Evolutionary conservation across 2,329 filamentous ascomycete species (phyloP), one percentile per base, ranked within the genome.

Genomic region (Pyricularia sp.): DNA sequence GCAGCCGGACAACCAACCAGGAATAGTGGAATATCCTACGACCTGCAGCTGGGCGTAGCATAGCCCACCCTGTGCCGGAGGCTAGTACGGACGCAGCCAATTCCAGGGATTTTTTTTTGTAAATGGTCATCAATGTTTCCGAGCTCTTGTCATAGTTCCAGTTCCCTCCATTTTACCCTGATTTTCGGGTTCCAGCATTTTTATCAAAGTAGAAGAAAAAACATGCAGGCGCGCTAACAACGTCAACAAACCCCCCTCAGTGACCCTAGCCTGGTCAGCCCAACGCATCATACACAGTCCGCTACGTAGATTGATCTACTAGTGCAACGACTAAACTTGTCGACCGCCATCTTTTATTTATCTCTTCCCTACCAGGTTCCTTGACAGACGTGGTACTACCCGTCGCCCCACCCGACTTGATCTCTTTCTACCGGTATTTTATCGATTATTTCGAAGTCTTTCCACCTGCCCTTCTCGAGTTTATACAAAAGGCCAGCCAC

Each of bases 211-310:
- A 49, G 40, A 49, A 35, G 10, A 49, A 19, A 35, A 49, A 49
- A 7, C 40, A 49, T 19, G 40, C 40, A 49, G 40, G 40, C 40
- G 40, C 40, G 40, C 40, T 49, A 49, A 49, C 40, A 49, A 49
- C 40, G 40, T 49, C 40, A 49, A 49, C 40, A 49, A 49, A 49
- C 40, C 40, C 40, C 40, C 40, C 7, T n/a, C 40, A 49, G 40
- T 40, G 31, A 26, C 30, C n/a, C 60, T 62, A 13, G 24, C 31
- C 60, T 26, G 31, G 60, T 62, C 60, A 62, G 60, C 31, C 31
- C 60, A 62, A 40, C 31, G 60, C 60, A 62, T 62, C 60, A 62
- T 40, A 62, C 60, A 19, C 40, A 33, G n/a, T 8, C 60, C 31
- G 40, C 40, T 49, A 49, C 40, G 40, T 49, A 49, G 19, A 49